Percentiles rank a stretch among this genome's conserved stretches.
Evolutionary conservation across 73 alveolate genomes (phyloP).

Genomic region (Paramecium sexaurelia): DNA sequence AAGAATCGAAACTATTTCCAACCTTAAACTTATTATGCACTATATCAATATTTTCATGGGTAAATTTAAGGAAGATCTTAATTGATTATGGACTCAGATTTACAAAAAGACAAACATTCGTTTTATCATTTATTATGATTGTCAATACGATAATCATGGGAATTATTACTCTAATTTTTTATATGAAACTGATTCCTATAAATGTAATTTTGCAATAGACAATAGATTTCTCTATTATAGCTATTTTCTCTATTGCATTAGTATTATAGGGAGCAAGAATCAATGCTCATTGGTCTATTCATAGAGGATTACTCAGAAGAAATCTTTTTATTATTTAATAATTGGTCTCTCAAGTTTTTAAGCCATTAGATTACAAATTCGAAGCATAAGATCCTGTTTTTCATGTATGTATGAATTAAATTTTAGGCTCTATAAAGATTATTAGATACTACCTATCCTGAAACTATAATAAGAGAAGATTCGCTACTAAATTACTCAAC

Average conservation of each 20-base stretch:
- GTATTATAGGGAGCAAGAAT: constrained; percentile 15
- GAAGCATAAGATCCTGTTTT: not conserved
- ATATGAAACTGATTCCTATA: not conserved
- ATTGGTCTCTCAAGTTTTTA: not conserved
- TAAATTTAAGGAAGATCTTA: constrained; percentile 34
- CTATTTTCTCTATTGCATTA: not conserved
- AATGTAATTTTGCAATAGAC: not conserved
- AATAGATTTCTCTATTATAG: not conserved
- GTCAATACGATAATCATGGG: not conserved
- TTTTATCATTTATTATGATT: constrained; percentile 28
- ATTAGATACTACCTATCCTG: not conserved
- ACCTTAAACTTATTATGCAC: constrained; percentile 48
- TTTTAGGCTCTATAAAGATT: not conserved
- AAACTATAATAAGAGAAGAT: not conserved
- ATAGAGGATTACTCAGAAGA: constrained; percentile 28
- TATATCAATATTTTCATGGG: constrained; percentile 9
- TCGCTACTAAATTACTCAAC: not conserved
- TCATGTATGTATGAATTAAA: not conserved
- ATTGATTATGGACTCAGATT: constrained; percentile 51
- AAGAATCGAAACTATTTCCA: constrained; percentile 54
- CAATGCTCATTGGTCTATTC: not conserved
- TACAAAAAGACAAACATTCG: constrained; percentile 19
- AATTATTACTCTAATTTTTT: not conserved
- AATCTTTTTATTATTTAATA: not conserved
- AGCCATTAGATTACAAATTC: not conserved